Conservation (phyloP, 768 basidiomycete species). For the Mycena vulgaris region DNA sequence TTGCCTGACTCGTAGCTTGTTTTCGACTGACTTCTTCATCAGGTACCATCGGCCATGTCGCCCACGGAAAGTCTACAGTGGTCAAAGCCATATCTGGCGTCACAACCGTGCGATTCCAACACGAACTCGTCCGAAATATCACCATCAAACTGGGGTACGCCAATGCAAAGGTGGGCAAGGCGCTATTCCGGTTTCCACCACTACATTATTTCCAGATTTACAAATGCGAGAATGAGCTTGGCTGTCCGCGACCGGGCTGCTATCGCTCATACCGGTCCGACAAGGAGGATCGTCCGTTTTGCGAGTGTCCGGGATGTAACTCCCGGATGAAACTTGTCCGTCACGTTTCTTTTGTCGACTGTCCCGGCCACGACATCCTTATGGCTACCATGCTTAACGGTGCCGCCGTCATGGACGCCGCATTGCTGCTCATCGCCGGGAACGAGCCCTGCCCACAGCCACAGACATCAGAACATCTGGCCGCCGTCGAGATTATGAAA, state of each 20-base stretch:
- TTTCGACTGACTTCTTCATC: neutral
- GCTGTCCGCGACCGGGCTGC: slow-evolving; percentile 94
- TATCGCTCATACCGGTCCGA: slow-evolving; percentile 95
- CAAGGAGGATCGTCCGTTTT: slow-evolving; percentile 94
- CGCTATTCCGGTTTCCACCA: slow-evolving; percentile 17
- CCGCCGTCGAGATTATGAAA: slow-evolving; percentile 99
- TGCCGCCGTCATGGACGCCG: slow-evolving; percentile 99
- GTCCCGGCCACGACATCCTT: slow-evolving; percentile 98
- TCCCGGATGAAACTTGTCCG: slow-evolving; percentile 92
- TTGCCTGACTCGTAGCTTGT: no score
- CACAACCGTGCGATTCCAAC: neutral
- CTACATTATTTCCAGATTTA: slow-evolving; percentile 78
- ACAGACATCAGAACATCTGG: slow-evolving; percentile 98
- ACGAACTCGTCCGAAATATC: no score
- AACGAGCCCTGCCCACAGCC: slow-evolving; percentile 99
- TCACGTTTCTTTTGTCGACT: slow-evolving; percentile 99
- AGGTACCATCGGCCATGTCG: slow-evolving; percentile 1
- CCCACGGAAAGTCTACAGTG: neutral
- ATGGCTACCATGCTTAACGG: slow-evolving; percentile 99
- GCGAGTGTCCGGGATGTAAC: slow-evolving; percentile 94
- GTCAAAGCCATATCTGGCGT: slow-evolving; percentile 3
- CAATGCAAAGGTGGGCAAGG: slow-evolving; percentile 91
- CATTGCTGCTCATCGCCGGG: slow-evolving; percentile 93
- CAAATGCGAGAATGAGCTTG: slow-evolving; percentile 95
- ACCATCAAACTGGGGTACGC: slow-evolving; percentile 73